Evolutionary conservation across 345 rosid species (phyloP), one percentile per base, ranked within the genome.

Genomic region (Atalantia buxifolia): DNA sequence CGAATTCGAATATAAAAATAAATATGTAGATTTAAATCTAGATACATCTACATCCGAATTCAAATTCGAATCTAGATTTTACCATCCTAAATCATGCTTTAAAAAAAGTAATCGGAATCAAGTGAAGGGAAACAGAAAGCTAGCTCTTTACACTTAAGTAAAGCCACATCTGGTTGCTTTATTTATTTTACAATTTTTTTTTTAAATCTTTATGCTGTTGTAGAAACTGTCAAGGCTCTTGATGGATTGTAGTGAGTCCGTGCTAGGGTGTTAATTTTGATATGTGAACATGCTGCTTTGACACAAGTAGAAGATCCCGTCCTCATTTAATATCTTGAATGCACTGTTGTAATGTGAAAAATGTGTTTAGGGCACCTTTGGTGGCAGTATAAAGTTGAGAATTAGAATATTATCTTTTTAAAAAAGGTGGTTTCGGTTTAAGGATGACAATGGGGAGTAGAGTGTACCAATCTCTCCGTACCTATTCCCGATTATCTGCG

Each of bases 231-330:
- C 57, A 69, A 18, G 73, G 31, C 53, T 69, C 45, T 70, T 4
- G 35, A 33, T 4, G 35, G 56, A 69, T 75, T 75, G 74, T 45
- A 25, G 18, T 35, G 70, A 25, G 53, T 78, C 60, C 42, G 59
- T 72, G 84, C 66, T 48, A 16, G 75, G 57, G 35, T 50, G 81
- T 53, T 60, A 53, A 33, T 62, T 45, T 40, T 71, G 80, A 61
- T 66, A 5, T n/a, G 78, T 61, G 0, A 12, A 81, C 77, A 57
- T 77, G 78, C 50, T 5, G 48, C 38, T 42, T 61, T 68, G 36
- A 70, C 62, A 42, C 16, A 42, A 42, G 16, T 1, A 4, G 16
- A 10, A 10, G 16, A 42, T 42, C 16, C 50, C 5, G 56, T n/a
- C 25, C 9, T 40, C 7, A 40, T 42, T 40, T n/a, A 69, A 45